phyloP scores from a whole-genome alignment of 768 basidiomycete genomes.

The Lentinula raphanica region DNA sequence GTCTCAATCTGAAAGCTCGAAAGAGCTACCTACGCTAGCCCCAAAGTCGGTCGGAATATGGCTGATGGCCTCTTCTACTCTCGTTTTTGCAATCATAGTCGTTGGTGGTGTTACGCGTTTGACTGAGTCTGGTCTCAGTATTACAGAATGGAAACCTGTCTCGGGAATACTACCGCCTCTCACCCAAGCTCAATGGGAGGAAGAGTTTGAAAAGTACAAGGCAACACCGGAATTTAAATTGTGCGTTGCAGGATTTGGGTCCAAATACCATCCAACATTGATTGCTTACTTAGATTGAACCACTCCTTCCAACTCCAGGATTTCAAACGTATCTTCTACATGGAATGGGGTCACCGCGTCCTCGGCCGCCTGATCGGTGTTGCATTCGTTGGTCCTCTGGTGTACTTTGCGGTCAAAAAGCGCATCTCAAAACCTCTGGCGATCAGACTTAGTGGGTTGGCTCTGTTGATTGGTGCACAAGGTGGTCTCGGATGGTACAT shows the following conservation, averaged over 20 bases:
- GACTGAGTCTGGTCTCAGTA: constrained; percentile 95
- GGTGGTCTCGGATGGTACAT: constrained; percentile 98
- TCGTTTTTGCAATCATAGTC: constrained; percentile 90
- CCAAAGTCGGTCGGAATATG: constrained; percentile 73
- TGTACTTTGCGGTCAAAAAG: constrained; percentile 72
- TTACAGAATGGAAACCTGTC: constrained; percentile 96
- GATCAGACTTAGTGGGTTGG: constrained; percentile 64
- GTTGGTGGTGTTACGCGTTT: constrained; percentile 95
- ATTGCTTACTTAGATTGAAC: constrained; percentile 61
- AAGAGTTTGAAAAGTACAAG: constrained; percentile 92
- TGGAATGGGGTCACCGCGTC: constrained; percentile 97
- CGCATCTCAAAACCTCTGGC: constrained; percentile 63
- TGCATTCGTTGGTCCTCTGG: constrained; percentile 77
- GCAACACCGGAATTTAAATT: constrained; percentile 92
- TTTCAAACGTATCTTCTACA: constrained; percentile 95
- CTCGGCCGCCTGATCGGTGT: constrained; percentile 84
- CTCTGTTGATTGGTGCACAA: constrained; percentile 82
- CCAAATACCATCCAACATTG: neutral
- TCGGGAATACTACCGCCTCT: constrained; percentile 86
- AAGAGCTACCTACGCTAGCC: constrained; percentile 51
- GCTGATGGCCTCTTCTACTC: constrained; percentile 77
- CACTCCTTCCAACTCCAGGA: constrained; percentile 81
- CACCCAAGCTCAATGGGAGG: constrained; percentile 68
- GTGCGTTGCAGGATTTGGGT: constrained; percentile 46
- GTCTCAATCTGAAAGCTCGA: constrained; percentile 4